These are phyloP conservation scores for Chlamydomonas sp. DNA, from an alignment of 139 green algal genomes.

Conservation along the genomic window DNA sequence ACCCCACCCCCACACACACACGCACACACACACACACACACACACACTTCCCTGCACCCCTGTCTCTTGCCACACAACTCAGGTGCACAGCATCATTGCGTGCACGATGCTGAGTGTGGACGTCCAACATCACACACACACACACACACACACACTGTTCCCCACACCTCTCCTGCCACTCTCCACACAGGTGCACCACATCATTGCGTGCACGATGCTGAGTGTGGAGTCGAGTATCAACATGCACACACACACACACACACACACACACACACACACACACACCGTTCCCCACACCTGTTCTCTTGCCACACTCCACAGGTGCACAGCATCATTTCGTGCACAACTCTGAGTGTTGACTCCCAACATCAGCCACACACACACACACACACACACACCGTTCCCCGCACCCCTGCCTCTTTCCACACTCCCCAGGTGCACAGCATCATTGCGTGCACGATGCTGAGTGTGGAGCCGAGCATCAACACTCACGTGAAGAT, in stretches of 20 bases:
- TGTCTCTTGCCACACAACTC: not conserved
- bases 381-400: not conserved
- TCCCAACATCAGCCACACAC: not conserved
- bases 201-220: constrained; percentile 41
- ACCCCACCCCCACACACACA: not conserved
- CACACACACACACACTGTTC: not conserved
- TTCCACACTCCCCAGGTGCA: constrained; percentile 24
- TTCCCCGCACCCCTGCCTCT: not conserved
- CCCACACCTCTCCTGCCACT: not conserved
- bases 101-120: constrained; percentile 15
- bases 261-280: not conserved
- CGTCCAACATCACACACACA: not conserved
- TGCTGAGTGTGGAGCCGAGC: constrained; percentile 43
- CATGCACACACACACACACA: constrained; percentile 21
- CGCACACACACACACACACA: not conserved
- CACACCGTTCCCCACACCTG: not conserved
- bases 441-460: constrained; percentile 39
- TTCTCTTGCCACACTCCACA: not conserved
- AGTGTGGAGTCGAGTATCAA: constrained; percentile 47
- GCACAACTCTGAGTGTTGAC: constrained; percentile 11
- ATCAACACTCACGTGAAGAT: constrained; percentile 56
- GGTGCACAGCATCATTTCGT: constrained; percentile 3
- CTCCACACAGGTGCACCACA: constrained; percentile 33
- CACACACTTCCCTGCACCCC: not conserved
- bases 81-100: not conserved